Base-by-base conservation (phyloP, 2,329 filamentous ascomycete genomes). In the Fusarium lateritium region DNA sequence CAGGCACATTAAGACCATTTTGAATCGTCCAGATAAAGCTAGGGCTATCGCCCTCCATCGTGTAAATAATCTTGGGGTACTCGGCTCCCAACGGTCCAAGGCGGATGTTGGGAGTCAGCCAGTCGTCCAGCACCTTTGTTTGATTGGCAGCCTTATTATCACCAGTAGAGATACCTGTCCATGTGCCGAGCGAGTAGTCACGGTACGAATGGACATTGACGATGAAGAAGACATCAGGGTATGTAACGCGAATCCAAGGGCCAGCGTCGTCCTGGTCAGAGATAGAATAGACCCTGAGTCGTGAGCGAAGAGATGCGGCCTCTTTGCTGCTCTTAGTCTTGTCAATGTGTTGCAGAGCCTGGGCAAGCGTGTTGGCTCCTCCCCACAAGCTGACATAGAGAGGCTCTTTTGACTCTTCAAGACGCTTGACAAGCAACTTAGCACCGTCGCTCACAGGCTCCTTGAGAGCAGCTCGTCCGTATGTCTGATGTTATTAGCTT, bases 241-340 rank as follows among this genome's bases (percentile, higher is more conserved):
- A 63, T 6, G 17, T 57, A 3, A 51, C 39, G 6, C 58, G 36
- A 5, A 64, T 63, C 4, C 40, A 63, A 2, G 61, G n/a, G 1
- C 61, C 51, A 0, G 43, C 21, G 3, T 64, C 61, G 28, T 64
- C 61, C 7, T 64, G 61, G 14, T 64, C 61, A 1, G 61, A 63
- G n/a, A 63, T 64, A 2, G 61, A 56, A 21, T 63, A 64, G 3
- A 63, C 38, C 14, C 33, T 31, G 2, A 64, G 58, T 9, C 58
- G 26, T 10, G 61, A 62, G 17, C 61, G 57, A 28, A 64, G 50
- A 1, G 17, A 3, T 2, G 39, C 52, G 10, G 45, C 34, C 38
- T 50, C 10, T 15, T 45, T 19, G 3, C 19, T 33, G 15, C 17
- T 56, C 9, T 42, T 43, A 2, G 58, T 52, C 9, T 47, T 46